phyloP scores from a whole-genome alignment of 1,139 yeast genomes.

The Spathaspora sp. region DNA sequence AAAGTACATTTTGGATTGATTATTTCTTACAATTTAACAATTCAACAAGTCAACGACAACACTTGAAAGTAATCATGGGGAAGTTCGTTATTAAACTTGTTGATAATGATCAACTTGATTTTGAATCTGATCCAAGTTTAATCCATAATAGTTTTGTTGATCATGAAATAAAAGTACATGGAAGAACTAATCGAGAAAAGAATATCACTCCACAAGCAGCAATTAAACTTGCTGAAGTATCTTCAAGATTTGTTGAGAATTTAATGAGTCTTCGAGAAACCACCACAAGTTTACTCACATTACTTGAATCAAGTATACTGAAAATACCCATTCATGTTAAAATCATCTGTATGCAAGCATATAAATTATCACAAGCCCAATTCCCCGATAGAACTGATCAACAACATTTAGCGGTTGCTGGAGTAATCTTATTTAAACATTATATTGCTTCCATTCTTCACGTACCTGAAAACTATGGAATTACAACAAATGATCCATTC shows the following conservation, averaged over 20 bases:
- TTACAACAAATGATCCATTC: slow-evolving; percentile 22
- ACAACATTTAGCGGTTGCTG: slow-evolving; percentile 64
- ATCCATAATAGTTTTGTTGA: slow-evolving; percentile 52
- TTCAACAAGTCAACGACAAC: slow-evolving; percentile 58
- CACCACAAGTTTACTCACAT: slow-evolving; percentile 54
- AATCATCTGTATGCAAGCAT: slow-evolving; percentile 38
- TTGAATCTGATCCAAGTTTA: slow-evolving; percentile 81
- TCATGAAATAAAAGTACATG: slow-evolving; percentile 48
- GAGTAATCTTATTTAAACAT: slow-evolving; percentile 63
- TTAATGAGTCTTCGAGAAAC: slow-evolving; percentile 74
- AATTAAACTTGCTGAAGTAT: slow-evolving; percentile 72
- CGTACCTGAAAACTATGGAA: slow-evolving; percentile 69
- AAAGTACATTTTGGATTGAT: slow-evolving; percentile 45
- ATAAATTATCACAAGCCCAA: slow-evolving; percentile 32
- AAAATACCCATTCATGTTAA: slow-evolving; percentile 63
- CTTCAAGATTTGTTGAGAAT: slow-evolving; percentile 67
- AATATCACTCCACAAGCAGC: slow-evolving; percentile 62
- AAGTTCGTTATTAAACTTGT: slow-evolving; percentile 48
- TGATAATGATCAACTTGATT: slow-evolving; percentile 57
- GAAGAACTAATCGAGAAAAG: slow-evolving; percentile 30
- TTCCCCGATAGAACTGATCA: slow-evolving; percentile 55
- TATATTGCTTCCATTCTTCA: slow-evolving; percentile 65
- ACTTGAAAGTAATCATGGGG: slow-evolving; percentile 53
- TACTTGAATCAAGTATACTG: slow-evolving; percentile 39
- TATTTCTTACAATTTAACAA: slow-evolving; percentile 57